phyloP scores from a whole-genome alignment of 371 early-diverging fungal genomes.

The Smittium culicis region DNA sequence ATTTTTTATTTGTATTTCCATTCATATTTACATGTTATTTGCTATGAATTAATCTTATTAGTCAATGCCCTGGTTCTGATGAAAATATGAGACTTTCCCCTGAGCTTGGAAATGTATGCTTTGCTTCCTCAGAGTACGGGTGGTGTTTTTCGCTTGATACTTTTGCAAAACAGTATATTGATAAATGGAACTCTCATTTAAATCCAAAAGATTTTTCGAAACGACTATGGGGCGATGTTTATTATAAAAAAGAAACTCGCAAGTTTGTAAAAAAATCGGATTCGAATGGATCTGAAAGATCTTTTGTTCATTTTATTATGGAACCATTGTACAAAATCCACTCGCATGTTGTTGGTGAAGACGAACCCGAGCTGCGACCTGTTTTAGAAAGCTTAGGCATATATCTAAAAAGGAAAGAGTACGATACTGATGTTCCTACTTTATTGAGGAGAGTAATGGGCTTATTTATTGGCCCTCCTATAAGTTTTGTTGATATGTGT shows the following conservation, averaged over 20 bases:
- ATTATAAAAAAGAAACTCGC: constrained; percentile 61
- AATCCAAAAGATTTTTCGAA: constrained; percentile 59
- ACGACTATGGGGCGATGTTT: constrained; percentile 96
- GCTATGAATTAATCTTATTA: not conserved
- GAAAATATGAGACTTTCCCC: constrained; percentile 62
- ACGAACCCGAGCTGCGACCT: constrained; percentile 22
- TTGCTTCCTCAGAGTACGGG: constrained; percentile 82
- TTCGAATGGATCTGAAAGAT: constrained; percentile 44
- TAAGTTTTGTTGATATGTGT: constrained; percentile 84
- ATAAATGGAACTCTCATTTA: constrained; percentile 34
- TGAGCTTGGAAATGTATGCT: constrained; percentile 91
- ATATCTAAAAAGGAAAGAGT: constrained; percentile 59
- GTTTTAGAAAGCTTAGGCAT: constrained; percentile 69
- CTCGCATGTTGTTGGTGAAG: constrained; percentile 50
- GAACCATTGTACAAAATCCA: constrained; percentile 93
- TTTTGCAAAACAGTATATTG: constrained; percentile 83
- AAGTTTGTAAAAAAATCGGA: constrained; percentile 60
- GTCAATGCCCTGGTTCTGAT: constrained; percentile 12
- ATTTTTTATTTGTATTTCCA: too few species aligned
- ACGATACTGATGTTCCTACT: constrained; percentile 64
- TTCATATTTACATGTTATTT: constrained; percentile 10
- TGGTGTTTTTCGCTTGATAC: constrained; percentile 88
- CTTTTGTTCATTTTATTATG: constrained; percentile 93
- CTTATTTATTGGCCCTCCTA: constrained; percentile 79
- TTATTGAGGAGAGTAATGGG: constrained; percentile 63